Percentiles rank a stretch among this genome's conserved stretches.
Evolutionary conservation across 345 rosid species (phyloP).

Genomic region (Geranium brycei): DNA sequence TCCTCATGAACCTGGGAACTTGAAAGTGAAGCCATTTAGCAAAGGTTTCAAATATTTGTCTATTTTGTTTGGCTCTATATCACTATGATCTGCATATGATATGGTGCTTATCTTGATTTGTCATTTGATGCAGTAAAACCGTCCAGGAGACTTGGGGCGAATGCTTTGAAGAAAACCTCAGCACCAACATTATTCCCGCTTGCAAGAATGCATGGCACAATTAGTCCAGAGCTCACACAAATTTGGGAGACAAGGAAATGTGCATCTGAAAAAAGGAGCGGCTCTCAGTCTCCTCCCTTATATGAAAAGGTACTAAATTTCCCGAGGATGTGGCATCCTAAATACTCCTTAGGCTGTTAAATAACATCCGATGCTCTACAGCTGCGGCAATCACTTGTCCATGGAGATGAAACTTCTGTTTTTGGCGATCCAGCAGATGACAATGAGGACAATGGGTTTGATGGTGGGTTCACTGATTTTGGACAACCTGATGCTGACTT

Average conservation of each 20-base stretch:
- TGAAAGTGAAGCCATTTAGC: constrained; percentile 73
- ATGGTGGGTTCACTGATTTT: constrained; percentile 39
- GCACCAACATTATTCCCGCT: too few species aligned
- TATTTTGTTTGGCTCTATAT: constrained; percentile 8
- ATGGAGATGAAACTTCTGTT: constrained; percentile 28
- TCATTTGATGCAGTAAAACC: too few species aligned
- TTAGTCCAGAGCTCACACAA: too few species aligned
- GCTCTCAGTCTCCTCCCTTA: too few species aligned
- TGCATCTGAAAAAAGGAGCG: too few species aligned
- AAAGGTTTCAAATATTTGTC: constrained; percentile 37
- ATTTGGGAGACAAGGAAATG: too few species aligned
- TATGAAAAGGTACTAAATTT: too few species aligned
- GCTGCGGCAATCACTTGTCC: constrained; percentile 57
- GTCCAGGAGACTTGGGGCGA: too few species aligned
- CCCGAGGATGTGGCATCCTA: too few species aligned
- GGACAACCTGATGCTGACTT: constrained; percentile 31
- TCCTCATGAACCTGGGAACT: constrained; percentile 86
- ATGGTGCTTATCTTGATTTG: neutral
- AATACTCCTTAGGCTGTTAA: too few species aligned
- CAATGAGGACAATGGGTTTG: constrained; percentile 31
- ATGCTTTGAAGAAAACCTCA: too few species aligned
- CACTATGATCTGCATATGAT: constrained; percentile 2
- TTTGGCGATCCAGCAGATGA: constrained; percentile 23
- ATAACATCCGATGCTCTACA: constrained; percentile 15
- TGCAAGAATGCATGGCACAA: too few species aligned